A percentile compares a stretch with the other conserved stretches of the same genome.
Conservation (phyloP, 352 stramenopile species). For the Globisporangium solare region DNA sequence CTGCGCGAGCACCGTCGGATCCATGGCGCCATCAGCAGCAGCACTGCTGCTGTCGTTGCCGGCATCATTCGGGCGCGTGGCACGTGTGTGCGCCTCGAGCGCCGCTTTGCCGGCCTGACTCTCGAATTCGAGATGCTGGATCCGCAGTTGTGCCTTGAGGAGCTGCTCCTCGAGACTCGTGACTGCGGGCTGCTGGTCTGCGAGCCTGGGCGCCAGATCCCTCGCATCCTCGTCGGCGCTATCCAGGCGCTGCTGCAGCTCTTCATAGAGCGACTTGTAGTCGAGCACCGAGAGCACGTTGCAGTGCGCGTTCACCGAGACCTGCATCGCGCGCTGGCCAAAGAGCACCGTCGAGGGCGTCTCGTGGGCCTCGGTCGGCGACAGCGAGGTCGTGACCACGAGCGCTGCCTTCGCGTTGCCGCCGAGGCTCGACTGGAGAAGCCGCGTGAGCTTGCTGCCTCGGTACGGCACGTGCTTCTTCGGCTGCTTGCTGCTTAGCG, state of each 20-base stretch:
- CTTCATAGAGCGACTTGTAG: constrained; percentile 65
- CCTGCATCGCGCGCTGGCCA: constrained; percentile 66
- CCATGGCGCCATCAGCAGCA: neutral
- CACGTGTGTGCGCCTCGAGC: constrained; percentile 9
- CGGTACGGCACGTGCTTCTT: constrained; percentile 57
- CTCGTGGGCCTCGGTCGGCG: constrained; percentile 42
- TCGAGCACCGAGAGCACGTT: constrained; percentile 62
- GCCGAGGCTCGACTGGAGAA: constrained; percentile 64
- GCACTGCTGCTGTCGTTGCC: neutral
- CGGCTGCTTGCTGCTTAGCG: constrained; percentile 46
- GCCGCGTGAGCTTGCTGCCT: constrained; percentile 67
- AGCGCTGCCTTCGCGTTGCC: constrained; percentile 73
- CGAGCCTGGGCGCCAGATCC: constrained; percentile 10
- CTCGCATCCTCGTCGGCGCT: constrained; percentile 26
- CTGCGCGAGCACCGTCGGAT: constrained; percentile 12
- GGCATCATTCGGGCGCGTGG: constrained; percentile 1
- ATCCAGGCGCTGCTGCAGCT: constrained; percentile 46
- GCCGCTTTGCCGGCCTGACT: constrained; percentile 31
- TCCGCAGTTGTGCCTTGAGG: constrained; percentile 44
- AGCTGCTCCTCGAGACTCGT: constrained; percentile 34
- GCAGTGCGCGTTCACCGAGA: constrained; percentile 51
- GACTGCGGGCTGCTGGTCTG: constrained; percentile 18
- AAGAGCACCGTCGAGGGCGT: constrained; percentile 71
- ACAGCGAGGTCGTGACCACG: constrained; percentile 51
- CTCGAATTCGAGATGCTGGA: constrained; percentile 67